Conservation (phyloP, 2,329 filamentous ascomycete genomes). For the Monilinia vaccinii-corymbosi region DNA sequence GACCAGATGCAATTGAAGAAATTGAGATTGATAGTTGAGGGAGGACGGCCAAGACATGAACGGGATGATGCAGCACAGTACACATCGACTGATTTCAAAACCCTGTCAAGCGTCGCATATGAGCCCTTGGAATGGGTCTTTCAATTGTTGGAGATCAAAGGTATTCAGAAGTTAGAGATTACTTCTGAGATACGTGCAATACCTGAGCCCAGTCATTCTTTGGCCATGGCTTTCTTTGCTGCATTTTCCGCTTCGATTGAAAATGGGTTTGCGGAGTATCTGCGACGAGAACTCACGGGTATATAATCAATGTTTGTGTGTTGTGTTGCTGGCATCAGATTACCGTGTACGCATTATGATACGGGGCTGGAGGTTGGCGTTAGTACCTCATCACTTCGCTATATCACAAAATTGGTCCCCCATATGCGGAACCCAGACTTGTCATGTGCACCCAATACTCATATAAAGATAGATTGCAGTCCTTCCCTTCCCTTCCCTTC, state of each 20-base stretch:
- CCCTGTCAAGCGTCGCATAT: constrained; percentile 35
- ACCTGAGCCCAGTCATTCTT: constrained; percentile 39
- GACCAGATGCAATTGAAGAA: constrained; percentile 33
- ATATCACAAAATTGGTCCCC: background rate
- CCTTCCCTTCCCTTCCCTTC: too few relatives aligned
- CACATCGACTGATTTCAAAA: constrained; percentile 37
- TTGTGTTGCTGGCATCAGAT: background rate
- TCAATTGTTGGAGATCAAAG: constrained; percentile 42
- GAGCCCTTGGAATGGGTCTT: constrained; percentile 49
- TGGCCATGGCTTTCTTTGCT: constrained; percentile 48
- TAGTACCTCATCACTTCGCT: background rate
- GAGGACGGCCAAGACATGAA: constrained; percentile 38
- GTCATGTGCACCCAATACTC: background rate
- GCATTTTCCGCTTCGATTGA: constrained; percentile 53
- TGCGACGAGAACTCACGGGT: constrained; percentile 30
- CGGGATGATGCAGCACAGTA: constrained; percentile 43
- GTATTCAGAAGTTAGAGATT: constrained; percentile 42
- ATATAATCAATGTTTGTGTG: background rate
- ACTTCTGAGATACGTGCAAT: constrained; percentile 41
- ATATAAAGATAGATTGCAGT: background rate
- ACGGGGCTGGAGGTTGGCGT: background rate
- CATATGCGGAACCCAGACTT: background rate
- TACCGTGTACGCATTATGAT: constrained; percentile 1
- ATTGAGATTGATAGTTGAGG: constrained; percentile 44
- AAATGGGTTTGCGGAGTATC: constrained; percentile 44